Evolutionary conservation across 176 grass and related monocot genomes (phyloP).

Genomic region (Aegilops speltoides): DNA sequence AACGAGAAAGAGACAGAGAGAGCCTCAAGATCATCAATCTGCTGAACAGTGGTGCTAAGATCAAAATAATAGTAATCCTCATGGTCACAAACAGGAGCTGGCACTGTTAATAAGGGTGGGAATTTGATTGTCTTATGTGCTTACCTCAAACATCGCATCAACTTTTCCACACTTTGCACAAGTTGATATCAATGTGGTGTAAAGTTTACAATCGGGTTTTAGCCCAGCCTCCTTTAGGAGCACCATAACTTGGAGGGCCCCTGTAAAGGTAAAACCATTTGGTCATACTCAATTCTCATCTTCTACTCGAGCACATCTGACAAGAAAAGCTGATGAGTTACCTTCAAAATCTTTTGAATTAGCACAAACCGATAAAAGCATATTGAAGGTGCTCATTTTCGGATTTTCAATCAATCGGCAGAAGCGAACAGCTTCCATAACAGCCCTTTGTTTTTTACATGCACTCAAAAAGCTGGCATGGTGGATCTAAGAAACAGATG

Average conservation of each 20-base stretch:
- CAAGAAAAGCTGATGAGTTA: conserved; percentile 33
- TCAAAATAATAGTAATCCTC: background rate
- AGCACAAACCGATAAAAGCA: conserved; percentile 95
- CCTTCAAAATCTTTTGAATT: conserved; percentile 91
- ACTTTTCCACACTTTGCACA: conserved; percentile 98
- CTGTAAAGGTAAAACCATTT: conserved; percentile 48
- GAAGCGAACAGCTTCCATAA: conserved; percentile 81
- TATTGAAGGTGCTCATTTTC: conserved; percentile 97
- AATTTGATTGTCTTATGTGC: conserved; percentile 1
- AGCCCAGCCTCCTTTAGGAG: conserved; percentile 89
- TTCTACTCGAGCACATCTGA: conserved; percentile 19
- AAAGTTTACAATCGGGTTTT: conserved; percentile 96
- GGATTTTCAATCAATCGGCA: conserved; percentile 74
- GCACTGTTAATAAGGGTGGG: background rate
- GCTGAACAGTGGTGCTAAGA: background rate
- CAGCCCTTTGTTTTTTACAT: conserved; percentile 78
- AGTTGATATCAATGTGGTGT: conserved; percentile 93
- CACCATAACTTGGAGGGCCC: conserved; percentile 87
- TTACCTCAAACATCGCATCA: conserved; percentile 99
- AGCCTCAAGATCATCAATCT: background rate
- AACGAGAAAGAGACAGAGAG: background rate
- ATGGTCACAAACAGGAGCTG: background rate
- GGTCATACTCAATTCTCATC: conserved; percentile 15
- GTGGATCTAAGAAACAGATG: conserved; percentile 69
- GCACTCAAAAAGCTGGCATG: conserved; percentile 87